Base-by-base conservation (phyloP, 441 rosid genomes). In the Biscutella auriculata region DNA sequence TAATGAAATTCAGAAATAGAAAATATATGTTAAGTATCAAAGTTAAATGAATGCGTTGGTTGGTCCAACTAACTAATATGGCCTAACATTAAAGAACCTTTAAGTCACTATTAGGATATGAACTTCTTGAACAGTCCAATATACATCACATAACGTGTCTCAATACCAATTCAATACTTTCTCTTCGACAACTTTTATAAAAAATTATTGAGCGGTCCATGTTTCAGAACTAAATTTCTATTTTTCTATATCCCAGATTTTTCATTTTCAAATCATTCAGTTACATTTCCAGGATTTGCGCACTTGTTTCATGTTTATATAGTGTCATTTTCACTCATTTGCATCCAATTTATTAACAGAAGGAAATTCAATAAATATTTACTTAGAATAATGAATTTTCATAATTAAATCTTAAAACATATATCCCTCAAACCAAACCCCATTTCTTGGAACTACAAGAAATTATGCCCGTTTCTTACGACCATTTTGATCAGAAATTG, bases 31-130 rank as follows among this genome's bases (percentile, higher is more conserved):
- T 52, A 11, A 3, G 7, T 15, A 6, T 17, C 17, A 36, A 36
- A 28, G 27, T 36, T 53, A 15, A 59, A 59, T 67, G 44, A 46
- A 60, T 35, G 43, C 12, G 56, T 30, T 46, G 10, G 61, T 46
- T 60, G 66, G 51, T 60, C 51, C 57, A 67, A 53, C 66, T 45
- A 67, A 45, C 60, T 39, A 23, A 60, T n/a, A 60, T 26, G 61
- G 10, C 66, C 62, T 11, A 39, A 44, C 65, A 59, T 59, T 51
- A 35, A 52, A 59, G 54, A 43, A n/a, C n/a, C 37, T 8, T 27
- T 19, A 10, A 52, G 28, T 27, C 42, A 43, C 48, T 44, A 34
- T 41, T 51, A 21, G 62, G 11, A 47, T 21, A 51, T 26, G 44
- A 57, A 43, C 52, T 26, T 43, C 37, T 40, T 40, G 52, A 48